Evolutionary conservation across 108 stramenopile genomes (phyloP).

Genomic region (Fistulifera solaris): DNA sequence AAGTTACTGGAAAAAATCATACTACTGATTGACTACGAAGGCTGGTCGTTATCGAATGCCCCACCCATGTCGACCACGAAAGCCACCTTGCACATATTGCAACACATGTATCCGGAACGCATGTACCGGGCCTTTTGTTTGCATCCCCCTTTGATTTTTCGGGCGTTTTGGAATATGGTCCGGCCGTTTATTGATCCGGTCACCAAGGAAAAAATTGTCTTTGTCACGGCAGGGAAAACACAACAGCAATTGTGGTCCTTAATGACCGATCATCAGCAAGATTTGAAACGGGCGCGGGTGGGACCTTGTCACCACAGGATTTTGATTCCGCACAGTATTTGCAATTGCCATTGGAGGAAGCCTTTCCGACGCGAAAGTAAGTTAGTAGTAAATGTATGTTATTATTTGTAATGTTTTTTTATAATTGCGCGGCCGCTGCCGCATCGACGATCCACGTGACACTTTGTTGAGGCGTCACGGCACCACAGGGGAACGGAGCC

Average conservation of each 20-base stretch:
- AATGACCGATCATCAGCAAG: constrained; percentile 4
- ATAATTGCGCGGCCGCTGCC: too few species aligned
- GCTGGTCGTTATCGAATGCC: constrained; percentile 58
- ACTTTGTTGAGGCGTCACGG: constrained; percentile 47
- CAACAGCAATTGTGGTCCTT: constrained; percentile 33
- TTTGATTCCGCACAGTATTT: constrained; percentile 63
- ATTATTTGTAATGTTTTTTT: too few species aligned
- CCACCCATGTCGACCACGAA: constrained; percentile 66
- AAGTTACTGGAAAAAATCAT: constrained; percentile 58
- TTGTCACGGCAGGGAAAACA: constrained; percentile 32
- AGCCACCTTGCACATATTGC: constrained; percentile 75
- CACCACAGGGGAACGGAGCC: constrained; percentile 64
- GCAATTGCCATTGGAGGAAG: constrained; percentile 39
- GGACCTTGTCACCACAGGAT: constrained; percentile 16
- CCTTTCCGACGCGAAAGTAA: too few species aligned
- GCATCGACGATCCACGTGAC: constrained; percentile 71
- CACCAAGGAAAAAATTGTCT: constrained; percentile 81
- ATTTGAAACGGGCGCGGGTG: constrained; percentile 60
- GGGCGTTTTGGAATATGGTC: constrained; percentile 75
- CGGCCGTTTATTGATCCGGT: constrained; percentile 78
- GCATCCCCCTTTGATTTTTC: constrained; percentile 79
- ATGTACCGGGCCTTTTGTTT: constrained; percentile 73
- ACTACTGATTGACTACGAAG: constrained; percentile 83
- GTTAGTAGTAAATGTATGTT: too few species aligned
- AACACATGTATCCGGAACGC: constrained; percentile 85